These are phyloP conservation scores for Magnaporthales sp. DNA, from an alignment of 2,329 filamentous ascomycete species.

Conservation along the genomic window DNA sequence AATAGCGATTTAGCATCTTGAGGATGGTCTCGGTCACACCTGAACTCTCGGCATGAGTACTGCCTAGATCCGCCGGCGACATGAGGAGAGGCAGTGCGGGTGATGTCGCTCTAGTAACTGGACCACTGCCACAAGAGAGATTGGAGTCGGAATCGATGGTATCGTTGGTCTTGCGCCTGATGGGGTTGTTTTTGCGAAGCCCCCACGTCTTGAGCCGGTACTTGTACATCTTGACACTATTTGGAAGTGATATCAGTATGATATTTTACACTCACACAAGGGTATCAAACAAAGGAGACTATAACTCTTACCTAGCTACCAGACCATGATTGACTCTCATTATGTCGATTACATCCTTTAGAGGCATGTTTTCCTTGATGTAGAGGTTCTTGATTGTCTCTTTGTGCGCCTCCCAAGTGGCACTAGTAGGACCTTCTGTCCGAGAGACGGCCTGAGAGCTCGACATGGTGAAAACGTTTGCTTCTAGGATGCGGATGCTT, in stretches of 20 bases:
- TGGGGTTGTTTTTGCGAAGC: conserved; percentile 5
- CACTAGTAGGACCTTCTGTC: conserved; percentile 8
- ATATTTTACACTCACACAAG: background rate
- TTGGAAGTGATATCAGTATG: background rate
- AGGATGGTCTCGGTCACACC: background rate
- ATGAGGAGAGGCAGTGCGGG: background rate
- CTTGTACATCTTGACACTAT: conserved; percentile 7
- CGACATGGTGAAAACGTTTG: background rate
- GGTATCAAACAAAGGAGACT: background rate
- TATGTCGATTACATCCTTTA: conserved; percentile 5
- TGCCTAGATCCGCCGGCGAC: background rate
- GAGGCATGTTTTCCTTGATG: conserved; percentile 5
- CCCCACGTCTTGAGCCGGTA: conserved; percentile 5
- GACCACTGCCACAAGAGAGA: background rate
- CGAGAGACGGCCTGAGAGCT: background rate
- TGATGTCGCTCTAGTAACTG: background rate
- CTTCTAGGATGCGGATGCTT: background rate
- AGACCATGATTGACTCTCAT: conserved; percentile 4
- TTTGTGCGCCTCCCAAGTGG: background rate
- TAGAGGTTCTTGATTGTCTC: background rate
- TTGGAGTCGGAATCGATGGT: background rate
- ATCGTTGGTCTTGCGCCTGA: conserved; percentile 1
- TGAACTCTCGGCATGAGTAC: background rate
- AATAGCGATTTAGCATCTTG: background rate
- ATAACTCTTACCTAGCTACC: background rate